Evolutionary conservation across 2,329 filamentous ascomycete genomes (phyloP), one percentile per base, ranked within the genome.

Genomic region (Cladosporium sp.): DNA sequence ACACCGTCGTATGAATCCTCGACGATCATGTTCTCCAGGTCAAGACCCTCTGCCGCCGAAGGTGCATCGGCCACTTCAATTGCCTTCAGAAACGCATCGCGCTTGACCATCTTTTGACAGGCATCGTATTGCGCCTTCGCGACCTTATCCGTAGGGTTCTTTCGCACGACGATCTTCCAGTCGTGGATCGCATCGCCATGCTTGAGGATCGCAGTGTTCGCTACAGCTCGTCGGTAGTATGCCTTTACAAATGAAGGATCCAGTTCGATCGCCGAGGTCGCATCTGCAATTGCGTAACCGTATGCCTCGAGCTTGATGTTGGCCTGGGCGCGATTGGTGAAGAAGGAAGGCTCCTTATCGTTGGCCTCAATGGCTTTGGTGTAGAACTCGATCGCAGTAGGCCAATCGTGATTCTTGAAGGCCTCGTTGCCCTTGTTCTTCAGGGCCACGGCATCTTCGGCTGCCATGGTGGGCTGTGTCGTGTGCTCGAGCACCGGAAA

Each of bases 371-470:
- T 97, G 22, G 92, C 92, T 72, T 95, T 81, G 52, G 83, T 83
- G 72, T 98, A 98, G 61, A 84, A 83, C 1, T 91, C 84, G 58
- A 95, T 79, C 7, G 93, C 93, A 3, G 79, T 75, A 9, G 80
- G 81, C 87, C 88, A 98, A 75, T 97, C 87, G 65, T 95, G 89
- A 32, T 83, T 77, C 53, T 84, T 83, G 73, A 97, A 97, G 49
- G 90, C 90, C 66, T 91, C 87, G 74, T 98, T 98, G 69, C 93
- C 93, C 72, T 95, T 81, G 71, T 95, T 86, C 77, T 98, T 98
- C 63, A 95, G 77, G 67, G 85, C 86, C 61, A 84, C 80, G 49
- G 92, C 92, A 70, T 87, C 83, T 69, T 64, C 64, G 41, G 52
- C 54, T 40, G 59, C 58, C 61, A 66, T 66, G 56, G 37, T 60